These are phyloP conservation scores for Coffea eugenioides DNA, from an alignment of 257 asterid genomes.

Conservation along the genomic window DNA sequence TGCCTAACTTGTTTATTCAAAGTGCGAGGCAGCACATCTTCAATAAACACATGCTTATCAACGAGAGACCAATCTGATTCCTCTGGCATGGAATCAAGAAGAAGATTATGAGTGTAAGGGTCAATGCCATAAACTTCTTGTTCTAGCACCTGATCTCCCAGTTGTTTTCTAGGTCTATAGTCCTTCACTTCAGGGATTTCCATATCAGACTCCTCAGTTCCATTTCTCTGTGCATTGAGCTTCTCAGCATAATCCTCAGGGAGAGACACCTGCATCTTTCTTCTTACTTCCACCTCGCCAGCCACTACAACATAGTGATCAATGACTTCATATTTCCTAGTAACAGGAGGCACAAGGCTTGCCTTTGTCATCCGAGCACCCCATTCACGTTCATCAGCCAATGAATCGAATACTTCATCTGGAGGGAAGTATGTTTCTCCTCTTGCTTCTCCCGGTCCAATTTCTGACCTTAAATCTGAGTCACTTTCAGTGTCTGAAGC, in stretches of 20 bases:
- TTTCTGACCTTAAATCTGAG: constrained; percentile 52
- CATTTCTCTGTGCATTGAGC: constrained; percentile 78
- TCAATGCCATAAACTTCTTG: constrained; percentile 99
- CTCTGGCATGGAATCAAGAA: constrained; percentile 98
- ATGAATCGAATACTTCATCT: constrained; percentile 81
- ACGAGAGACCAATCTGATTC: constrained; percentile 83
- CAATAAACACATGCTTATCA: constrained; percentile 86
- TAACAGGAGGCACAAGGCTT: constrained; percentile 96
- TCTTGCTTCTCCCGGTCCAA: constrained; percentile 56
- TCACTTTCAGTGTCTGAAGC: constrained; percentile 94
- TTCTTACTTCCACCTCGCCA: constrained; percentile 90
- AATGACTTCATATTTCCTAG: constrained; percentile 90
- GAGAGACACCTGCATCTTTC: constrained; percentile 91
- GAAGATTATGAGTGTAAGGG: constrained; percentile 94
- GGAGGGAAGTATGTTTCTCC: constrained; percentile 48
- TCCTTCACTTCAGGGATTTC: constrained; percentile 98
- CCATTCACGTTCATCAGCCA: constrained; percentile 96
- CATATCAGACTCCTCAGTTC: constrained; percentile 98
- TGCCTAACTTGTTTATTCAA: constrained; percentile 79
- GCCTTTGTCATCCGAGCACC: constrained; percentile 99
- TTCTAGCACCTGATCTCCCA: constrained; percentile 92
- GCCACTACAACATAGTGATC: constrained; percentile 90
- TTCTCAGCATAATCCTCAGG: constrained; percentile 94
- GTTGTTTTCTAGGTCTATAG: constrained; percentile 80
- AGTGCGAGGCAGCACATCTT: constrained; percentile 82